Base-by-base conservation (phyloP, 345 rosid species). In the Eucalyptus sp. region DNA sequence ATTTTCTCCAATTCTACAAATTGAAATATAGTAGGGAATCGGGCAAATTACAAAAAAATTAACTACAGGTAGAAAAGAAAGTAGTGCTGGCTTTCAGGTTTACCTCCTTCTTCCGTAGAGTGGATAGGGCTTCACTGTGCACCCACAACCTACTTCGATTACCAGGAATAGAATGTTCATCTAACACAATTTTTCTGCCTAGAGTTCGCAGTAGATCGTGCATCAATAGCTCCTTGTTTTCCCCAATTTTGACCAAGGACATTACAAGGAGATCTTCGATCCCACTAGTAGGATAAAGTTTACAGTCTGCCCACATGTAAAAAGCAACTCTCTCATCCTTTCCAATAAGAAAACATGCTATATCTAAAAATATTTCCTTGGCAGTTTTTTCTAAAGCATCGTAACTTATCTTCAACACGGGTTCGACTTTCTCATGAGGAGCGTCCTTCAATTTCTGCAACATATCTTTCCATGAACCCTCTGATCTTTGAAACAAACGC, bases 401-500 rank as follows among this genome's bases (percentile, higher is more conserved):
- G 4, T 33, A 33, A 68, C 80, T 33, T 16, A 68, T 68, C 3
- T 68, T 17, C 44, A 68, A 68, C 24, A 17, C 80, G 3, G 5
- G 25, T 68, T 68, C 13, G 2, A 33, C 80, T 33, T 33, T 33
- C 25, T 68, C 44, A 31, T 33, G 24, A 68, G 44, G 80, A 68
- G 80, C 13, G 4, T 17, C 80, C 3, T 68, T 68, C 80, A 68
- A 33, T 11, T 68, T 68, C 44, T 5, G 24, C 80, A 68, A 33
- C 7, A 0, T 68, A 4, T 68, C 80, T 33, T 33, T 33, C 80
- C 44, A 68, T 8, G 4, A 17, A 68, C 80, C 80, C 80, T 8
- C 7, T 0, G 44, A 33, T 6, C 4, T 68, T 68, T 7, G 0
- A 8, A 33, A 68, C 44, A 33, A 33, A 33, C 44, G 4, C 1